Evolutionary conservation across 2,329 filamentous ascomycete species (phyloP).

Genomic region (Teratosphaeriaceae sp.): DNA sequence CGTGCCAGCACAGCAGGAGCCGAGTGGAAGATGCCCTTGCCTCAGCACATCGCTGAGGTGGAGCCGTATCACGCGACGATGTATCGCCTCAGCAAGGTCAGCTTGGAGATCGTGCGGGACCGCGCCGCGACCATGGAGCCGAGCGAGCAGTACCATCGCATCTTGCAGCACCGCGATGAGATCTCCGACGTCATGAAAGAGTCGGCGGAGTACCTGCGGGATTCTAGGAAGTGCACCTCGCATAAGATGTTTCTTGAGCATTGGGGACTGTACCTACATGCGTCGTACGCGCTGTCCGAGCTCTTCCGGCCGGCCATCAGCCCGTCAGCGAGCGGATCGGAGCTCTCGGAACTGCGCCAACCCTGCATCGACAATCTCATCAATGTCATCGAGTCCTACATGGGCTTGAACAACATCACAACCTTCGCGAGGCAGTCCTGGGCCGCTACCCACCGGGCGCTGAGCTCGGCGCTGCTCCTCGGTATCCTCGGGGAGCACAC

Average conservation of each 20-base stretch:
- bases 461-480: slow-evolving; percentile 32
- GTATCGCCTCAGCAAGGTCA: slow-evolving; percentile 50
- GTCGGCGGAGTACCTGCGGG: slow-evolving; percentile 51
- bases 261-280: slow-evolving; percentile 54
- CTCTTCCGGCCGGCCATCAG: slow-evolving; percentile 56
- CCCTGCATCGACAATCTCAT: slow-evolving; percentile 52
- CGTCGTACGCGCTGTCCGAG: slow-evolving; percentile 56
- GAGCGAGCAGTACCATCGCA: slow-evolving; percentile 45
- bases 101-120: slow-evolving; percentile 54
- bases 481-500: slow-evolving; percentile 40
- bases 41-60: slow-evolving; percentile 35
- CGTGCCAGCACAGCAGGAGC: slow-evolving; percentile 50
- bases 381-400: slow-evolving; percentile 52
- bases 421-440: slow-evolving; percentile 34
- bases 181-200: slow-evolving; percentile 53
- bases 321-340: slow-evolving; percentile 40
- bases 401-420: slow-evolving; percentile 49
- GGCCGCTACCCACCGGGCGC: slow-evolving; percentile 31
- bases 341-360: slow-evolving; percentile 37
- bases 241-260: slow-evolving; percentile 52
- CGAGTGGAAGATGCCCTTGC: slow-evolving; percentile 39
- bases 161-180: slow-evolving; percentile 51
- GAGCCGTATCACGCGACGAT: slow-evolving; percentile 53
- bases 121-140: slow-evolving; percentile 48
- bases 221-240: slow-evolving; percentile 42